Conservation (phyloP, 306 rosid species). For the Canavalia gladiata region DNA sequence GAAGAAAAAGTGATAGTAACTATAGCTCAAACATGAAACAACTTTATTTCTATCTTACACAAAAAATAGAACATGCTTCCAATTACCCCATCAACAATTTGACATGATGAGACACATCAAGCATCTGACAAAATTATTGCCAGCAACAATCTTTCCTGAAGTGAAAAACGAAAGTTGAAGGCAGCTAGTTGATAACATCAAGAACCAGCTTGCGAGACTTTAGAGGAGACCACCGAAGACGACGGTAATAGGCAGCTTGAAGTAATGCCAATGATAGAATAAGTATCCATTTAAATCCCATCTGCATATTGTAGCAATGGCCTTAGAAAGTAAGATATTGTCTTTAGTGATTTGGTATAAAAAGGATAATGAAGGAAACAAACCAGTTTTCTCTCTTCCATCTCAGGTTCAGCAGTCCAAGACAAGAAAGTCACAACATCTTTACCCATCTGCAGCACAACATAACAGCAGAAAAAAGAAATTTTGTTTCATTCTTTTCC, state of each 20-base stretch:
- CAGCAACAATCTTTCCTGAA: constrained; percentile 52
- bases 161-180: constrained; percentile 48
- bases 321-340: background rate
- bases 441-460: constrained; percentile 87
- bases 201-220: constrained; percentile 99
- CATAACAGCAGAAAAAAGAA: background rate
- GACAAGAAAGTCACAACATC: constrained; percentile 82
- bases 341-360: background rate
- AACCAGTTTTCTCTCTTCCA: constrained; percentile 99
- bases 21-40: constrained; percentile 48
- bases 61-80: constrained; percentile 54
- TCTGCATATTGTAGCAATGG: constrained; percentile 57
- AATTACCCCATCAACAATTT: constrained; percentile 58
- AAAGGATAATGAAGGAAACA: constrained; percentile 38
- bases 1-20: background rate
- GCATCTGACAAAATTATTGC: constrained; percentile 66
- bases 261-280: constrained; percentile 90
- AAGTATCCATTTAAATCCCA: constrained; percentile 99
- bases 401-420: constrained; percentile 99
- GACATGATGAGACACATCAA: constrained; percentile 55
- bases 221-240: constrained; percentile 84
- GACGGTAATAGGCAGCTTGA: constrained; percentile 93
- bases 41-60: constrained; percentile 63
- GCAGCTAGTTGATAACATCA: constrained; percentile 87
- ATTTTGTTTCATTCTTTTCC: constrained; percentile 9